phyloP scores from a whole-genome alignment of 148 eudicot species.

The Amaranthus hypochondriacus region DNA sequence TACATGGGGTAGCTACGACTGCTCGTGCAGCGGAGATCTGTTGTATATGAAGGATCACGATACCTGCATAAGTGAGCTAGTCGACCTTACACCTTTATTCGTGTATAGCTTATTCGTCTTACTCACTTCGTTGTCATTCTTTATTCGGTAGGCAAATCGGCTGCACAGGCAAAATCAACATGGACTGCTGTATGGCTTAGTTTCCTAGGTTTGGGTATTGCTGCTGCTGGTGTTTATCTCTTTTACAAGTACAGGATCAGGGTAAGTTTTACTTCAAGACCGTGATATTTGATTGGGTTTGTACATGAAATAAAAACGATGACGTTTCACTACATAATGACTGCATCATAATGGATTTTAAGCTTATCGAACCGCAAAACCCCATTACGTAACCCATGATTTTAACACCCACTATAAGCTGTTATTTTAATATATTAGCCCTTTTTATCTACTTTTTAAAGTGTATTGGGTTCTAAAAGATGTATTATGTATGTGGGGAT shows the following conservation, averaged over 20 bases:
- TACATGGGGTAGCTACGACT: constrained; percentile 96
- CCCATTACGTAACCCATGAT: too few relatives aligned
- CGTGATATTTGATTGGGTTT: background rate
- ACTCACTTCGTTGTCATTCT: background rate
- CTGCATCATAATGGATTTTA: too few relatives aligned
- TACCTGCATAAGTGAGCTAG: constrained; percentile 79
- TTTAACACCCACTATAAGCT: too few relatives aligned
- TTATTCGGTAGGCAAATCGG: constrained; percentile 55
- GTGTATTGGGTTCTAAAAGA: too few relatives aligned
- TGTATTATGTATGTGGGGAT: too few relatives aligned
- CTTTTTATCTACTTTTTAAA: too few relatives aligned
- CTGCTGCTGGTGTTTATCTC: constrained; percentile 72
- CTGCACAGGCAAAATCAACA: constrained; percentile 58
- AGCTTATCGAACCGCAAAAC: too few relatives aligned
- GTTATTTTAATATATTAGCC: too few relatives aligned
- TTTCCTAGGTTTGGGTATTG: constrained; percentile 64
- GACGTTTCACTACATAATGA: too few relatives aligned
- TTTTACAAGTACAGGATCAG: constrained; percentile 84
- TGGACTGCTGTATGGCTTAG: constrained; percentile 83
- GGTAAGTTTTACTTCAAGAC: constrained; percentile 45
- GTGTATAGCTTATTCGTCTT: background rate
- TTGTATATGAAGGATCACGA: constrained; percentile 88
- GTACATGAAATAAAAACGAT: too few relatives aligned
- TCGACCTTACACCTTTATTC: background rate
- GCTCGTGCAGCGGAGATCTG: constrained; percentile 69